Evolutionary conservation across 2,329 filamentous ascomycete species (phyloP).

Genomic region (Apiospora arundinis): DNA sequence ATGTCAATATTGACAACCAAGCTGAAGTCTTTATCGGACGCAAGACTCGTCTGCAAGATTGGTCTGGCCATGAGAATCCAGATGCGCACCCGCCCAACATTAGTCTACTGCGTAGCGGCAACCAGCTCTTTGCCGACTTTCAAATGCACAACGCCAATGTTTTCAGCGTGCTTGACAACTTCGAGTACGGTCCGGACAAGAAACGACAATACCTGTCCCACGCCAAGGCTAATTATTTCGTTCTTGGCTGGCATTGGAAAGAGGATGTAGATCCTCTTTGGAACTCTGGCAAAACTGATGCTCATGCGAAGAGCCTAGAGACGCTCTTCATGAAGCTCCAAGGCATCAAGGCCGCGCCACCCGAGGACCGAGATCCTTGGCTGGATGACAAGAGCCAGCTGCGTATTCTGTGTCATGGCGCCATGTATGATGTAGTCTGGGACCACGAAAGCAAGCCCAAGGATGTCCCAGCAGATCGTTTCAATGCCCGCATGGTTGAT

Average conservation of each 20-base stretch:
- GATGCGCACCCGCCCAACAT: conserved; percentile 30
- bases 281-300: conserved; percentile 16
- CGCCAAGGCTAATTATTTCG: conserved; percentile 45
- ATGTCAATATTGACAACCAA: conserved; percentile 41
- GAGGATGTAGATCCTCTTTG: conserved; percentile 32
- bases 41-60: conserved; percentile 29
- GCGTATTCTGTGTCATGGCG: conserved; percentile 41
- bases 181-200: conserved; percentile 37
- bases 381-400: conserved; percentile 23
- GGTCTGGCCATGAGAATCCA: not conserved
- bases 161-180: conserved; percentile 48
- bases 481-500: not conserved
- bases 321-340: not conserved
- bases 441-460: conserved; percentile 36
- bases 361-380: too few relatives aligned
- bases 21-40: conserved; percentile 51
- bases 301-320: not conserved
- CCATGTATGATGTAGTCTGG: conserved; percentile 48
- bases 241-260: conserved; percentile 48
- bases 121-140: conserved; percentile 49
- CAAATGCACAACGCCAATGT: conserved; percentile 49
- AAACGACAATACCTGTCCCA: conserved; percentile 30
- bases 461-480: conserved; percentile 40
- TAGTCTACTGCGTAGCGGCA: conserved; percentile 29
- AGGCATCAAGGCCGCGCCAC: too few relatives aligned